Conservation (phyloP, 495 filamentous ascomycete species). For the Penicillium salamii region DNA sequence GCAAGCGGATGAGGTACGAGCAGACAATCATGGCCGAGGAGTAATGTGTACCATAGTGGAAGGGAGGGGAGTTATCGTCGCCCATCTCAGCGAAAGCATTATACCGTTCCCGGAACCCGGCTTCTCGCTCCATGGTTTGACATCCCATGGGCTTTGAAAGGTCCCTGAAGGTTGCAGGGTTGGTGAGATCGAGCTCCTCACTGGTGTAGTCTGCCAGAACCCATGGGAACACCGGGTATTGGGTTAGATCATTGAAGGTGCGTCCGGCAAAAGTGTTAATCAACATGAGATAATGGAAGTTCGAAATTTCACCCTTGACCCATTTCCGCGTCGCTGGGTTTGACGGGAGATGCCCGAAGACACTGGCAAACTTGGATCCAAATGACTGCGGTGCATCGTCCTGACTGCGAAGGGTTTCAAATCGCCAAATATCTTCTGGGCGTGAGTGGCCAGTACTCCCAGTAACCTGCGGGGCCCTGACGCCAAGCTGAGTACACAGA, state of each 20-base stretch:
- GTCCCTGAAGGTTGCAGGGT: constrained; percentile 84
- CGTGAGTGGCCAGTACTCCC: constrained; percentile 50
- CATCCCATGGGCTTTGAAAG: constrained; percentile 95
- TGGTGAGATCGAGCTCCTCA: constrained; percentile 83
- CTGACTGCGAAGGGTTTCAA: constrained; percentile 77
- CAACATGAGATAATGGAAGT: constrained; percentile 98
- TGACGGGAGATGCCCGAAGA: constrained; percentile 71
- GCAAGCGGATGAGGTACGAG: constrained; percentile 90
- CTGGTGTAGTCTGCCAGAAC: constrained; percentile 94
- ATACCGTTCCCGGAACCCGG: constrained; percentile 78
- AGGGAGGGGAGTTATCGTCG: constrained; percentile 71
- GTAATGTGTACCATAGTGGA: constrained; percentile 98
- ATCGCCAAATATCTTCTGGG: constrained; percentile 76
- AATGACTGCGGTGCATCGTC: constrained; percentile 81
- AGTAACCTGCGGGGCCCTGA: constrained; percentile 74
- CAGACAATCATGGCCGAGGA: constrained; percentile 99
- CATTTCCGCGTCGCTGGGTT: constrained; percentile 88
- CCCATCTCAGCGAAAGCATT: constrained; percentile 88
- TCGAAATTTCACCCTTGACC: constrained; percentile 92
- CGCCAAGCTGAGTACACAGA: constrained; percentile 67
- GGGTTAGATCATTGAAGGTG: constrained; percentile 97
- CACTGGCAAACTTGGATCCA: constrained; percentile 89
- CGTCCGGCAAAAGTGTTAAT: constrained; percentile 96
- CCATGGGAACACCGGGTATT: constrained; percentile 98
- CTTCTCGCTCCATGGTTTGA: constrained; percentile 71